Evolutionary conservation across 257 asterid species (phyloP), one percentile per base, ranked within the genome.

Genomic region (Lycium barbarum): DNA sequence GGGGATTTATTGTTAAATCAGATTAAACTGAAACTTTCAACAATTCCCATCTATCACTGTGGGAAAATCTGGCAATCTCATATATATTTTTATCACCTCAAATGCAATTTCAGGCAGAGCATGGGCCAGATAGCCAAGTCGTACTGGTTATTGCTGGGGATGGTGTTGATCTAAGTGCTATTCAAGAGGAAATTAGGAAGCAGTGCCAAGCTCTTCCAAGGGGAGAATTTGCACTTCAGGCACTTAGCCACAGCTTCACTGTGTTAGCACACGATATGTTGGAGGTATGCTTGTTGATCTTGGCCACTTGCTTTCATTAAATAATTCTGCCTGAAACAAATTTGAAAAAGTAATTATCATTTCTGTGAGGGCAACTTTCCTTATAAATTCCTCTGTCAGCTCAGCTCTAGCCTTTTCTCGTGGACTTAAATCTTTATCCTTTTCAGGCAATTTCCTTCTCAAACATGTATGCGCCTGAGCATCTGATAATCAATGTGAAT

Each of bases 101-200:
- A 26, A 51, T 53, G 26, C 74, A 80, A 71, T 78, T 89, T 87
- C 93, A 97, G 99, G 99, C 98, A 67, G 98, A 97, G 93, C 98
- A 95, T 79, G 99, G 98, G 78, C 99, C 99, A 43, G 98, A 97
- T 84, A 97, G 99, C 93, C 99, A 97, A 90, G 99, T 95, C 85
- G 98, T 97, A 85, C 95, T 95, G 84, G 97, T 97, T 85, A 90
- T 93, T 89, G 93, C 93, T 89, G 98, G 98, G 81, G 97, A 93
- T 68, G 97, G 91, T 85, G 97, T 93, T 57, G 92, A 97, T 89
- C 79, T 93, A 82, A 83, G 73, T 86, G 93, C 90, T 72, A 95
- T 97, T 79, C 91, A 90, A 88, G 91, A 90, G 76, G 96, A 97
- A 91, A 90, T 97, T 86, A 87, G 83, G 83, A 91, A 91, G 88